Conservation (phyloP, 2,329 filamentous ascomycete genomes). For the Trichoderma harzianum region DNA sequence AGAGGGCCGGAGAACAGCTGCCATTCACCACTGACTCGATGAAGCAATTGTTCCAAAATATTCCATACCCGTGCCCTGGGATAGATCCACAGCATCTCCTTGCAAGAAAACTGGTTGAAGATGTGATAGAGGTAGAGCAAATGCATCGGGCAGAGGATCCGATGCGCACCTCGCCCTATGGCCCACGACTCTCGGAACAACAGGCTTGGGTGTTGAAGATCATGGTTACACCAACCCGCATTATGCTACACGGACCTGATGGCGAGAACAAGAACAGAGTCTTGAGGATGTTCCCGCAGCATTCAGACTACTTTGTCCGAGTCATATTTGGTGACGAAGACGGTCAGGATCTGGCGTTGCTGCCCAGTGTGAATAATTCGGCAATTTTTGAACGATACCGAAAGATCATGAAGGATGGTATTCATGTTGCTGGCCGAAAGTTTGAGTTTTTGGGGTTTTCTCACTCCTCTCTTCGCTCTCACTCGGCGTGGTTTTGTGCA, state of each 20-base stretch:
- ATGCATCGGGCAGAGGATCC: slow-evolving; percentile 30
- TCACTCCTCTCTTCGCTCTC: slow-evolving; percentile 70
- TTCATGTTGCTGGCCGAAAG: slow-evolving; percentile 59
- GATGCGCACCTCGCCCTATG: slow-evolving; percentile 27
- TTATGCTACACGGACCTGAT: slow-evolving; percentile 58
- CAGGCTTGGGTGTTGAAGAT: slow-evolving; percentile 53
- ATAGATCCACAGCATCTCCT: slow-evolving; percentile 42
- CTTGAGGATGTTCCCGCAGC: slow-evolving; percentile 59
- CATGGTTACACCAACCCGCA: slow-evolving; percentile 57
- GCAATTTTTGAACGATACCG: slow-evolving; percentile 59
- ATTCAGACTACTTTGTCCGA: slow-evolving; percentile 63
- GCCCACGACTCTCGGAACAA: slow-evolving; percentile 32
- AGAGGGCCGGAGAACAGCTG: slow-evolving; percentile 24
- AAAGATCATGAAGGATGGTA: slow-evolving; percentile 52
- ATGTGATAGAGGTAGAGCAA: slow-evolving; percentile 41
- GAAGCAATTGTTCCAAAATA: slow-evolving; percentile 47
- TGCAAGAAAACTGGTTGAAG: slow-evolving; percentile 38
- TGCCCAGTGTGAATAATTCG: slow-evolving; percentile 45
- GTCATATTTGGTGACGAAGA: slow-evolving; percentile 74
- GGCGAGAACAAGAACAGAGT: slow-evolving; percentile 68
- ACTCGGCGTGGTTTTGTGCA: slow-evolving; percentile 64
- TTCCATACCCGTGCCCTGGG: slow-evolving; percentile 54
- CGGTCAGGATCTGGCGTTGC: slow-evolving; percentile 60
- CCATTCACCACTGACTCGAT: slow-evolving; percentile 53
- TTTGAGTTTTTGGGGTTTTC: slow-evolving; percentile 75